Evolutionary conservation across 306 rosid genomes (phyloP).

Genomic region (Rosa chinensis): DNA sequence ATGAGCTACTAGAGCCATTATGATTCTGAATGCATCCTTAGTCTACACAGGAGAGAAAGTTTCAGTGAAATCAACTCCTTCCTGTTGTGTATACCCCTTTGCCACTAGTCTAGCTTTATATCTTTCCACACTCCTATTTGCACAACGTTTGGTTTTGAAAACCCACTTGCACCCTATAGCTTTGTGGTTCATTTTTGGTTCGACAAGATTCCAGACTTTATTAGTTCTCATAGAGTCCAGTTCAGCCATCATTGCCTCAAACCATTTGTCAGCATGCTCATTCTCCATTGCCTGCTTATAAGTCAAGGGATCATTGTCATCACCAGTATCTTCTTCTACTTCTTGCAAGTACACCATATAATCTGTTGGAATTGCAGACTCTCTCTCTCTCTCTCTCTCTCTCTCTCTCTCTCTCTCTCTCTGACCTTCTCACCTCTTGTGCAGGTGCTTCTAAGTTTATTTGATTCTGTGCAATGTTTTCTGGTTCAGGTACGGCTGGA

Average conservation of each 20-base stretch:
- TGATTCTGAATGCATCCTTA: not conserved
- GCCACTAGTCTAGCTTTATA: not conserved
- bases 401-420: too few species aligned
- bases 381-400: not conserved
- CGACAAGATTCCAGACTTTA: not conserved
- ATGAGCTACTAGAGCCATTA: conserved; percentile 1
- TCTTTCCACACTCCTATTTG: not conserved
- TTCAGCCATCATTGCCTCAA: not conserved
- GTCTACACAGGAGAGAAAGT: not conserved
- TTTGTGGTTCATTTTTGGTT: not conserved
- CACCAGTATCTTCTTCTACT: not conserved
- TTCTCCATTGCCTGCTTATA: not conserved
- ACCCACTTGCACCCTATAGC: not conserved
- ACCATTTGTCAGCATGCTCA: not conserved
- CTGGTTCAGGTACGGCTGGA: too few species aligned
- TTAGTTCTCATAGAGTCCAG: not conserved
- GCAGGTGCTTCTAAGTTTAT: too few species aligned
- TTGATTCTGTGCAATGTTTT: not conserved
- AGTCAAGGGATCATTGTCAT: not conserved
- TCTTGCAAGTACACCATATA: not conserved
- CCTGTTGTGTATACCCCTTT: not conserved
- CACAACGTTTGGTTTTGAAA: not conserved
- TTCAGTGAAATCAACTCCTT: not conserved
- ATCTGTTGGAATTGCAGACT: not conserved
- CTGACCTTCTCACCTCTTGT: not conserved